Evolutionary conservation across 192 early-diverging fungal species (phyloP), one percentile per base, ranked within the genome.

Genomic region (Coemansia reversa): DNA sequence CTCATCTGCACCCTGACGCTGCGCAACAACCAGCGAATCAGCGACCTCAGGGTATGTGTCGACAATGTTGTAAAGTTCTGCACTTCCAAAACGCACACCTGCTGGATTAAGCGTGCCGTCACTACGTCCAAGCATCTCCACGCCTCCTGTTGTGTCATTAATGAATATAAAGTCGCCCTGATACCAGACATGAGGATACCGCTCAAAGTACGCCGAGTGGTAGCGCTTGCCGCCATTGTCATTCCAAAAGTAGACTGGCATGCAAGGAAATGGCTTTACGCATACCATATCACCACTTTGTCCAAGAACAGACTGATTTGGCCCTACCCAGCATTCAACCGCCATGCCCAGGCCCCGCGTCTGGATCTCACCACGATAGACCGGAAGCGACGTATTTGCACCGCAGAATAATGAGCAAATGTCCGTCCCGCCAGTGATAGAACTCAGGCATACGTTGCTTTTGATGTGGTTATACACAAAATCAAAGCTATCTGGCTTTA

Each of bases 391-490:
- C 2, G 87, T 82, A 60, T 96, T 95, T 68, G 93, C 92, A 12
- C 93, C 93, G 25, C 90, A 92, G 85, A 99, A 99, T 56, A 97
- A 77, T 11, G 95, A 97, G 71, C 91, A 92, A 60, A 99, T 96
- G 66, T 99, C 97, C 3, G 97, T 99, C 22, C 97, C 97, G 27
- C 97, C 94, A 39, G 96, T 96, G 69, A 98, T 96, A 3, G 93
- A 95, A 32, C 95, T 93, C 49, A 99, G 74, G 23, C 93, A 81
- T 12, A 99, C 69, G 70, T 96, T 88, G 58, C 77, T 50, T 71
- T 96, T 94, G 80, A 99, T 89, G 57, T 87, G 78, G 12, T 79
- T 59, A 70, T 96, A 97, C 28, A 96, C 91, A 82, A 88, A 99
- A 63, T 96, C 94, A 79, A 87, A 99, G 67, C 85, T 90, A 75